phyloP scores from a whole-genome alignment of 2,329 filamentous ascomycete genomes.

The Trichoderma sp. region DNA sequence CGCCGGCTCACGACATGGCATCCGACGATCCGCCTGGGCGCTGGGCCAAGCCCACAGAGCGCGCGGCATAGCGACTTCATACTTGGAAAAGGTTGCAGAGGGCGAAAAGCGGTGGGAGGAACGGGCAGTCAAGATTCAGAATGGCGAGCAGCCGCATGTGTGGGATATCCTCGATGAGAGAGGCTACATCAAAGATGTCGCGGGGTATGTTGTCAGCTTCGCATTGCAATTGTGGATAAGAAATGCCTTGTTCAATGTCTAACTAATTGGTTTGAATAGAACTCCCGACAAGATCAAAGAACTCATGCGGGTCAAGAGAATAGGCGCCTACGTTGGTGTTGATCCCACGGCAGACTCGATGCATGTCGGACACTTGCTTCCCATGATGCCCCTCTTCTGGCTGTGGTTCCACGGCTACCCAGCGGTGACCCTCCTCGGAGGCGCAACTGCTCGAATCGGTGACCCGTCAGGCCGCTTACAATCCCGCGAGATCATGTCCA shows the following conservation, averaged over 20 bases:
- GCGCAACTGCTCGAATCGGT: constrained; percentile 74
- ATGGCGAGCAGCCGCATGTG: constrained; percentile 52
- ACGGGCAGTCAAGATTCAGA: constrained; percentile 46
- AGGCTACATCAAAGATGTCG: constrained; percentile 70
- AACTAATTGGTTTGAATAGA: constrained; percentile 28
- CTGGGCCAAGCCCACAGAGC: constrained; percentile 28
- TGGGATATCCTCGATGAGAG: constrained; percentile 68
- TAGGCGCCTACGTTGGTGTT: constrained; percentile 76
- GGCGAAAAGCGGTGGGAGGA: constrained; percentile 49
- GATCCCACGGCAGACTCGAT: constrained; percentile 79
- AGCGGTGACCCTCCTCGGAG: constrained; percentile 66
- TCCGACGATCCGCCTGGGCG: constrained; percentile 23
- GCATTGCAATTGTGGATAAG: neutral
- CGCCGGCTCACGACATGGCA: constrained; percentile 28
- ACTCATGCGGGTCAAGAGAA: constrained; percentile 62
- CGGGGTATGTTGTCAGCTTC: constrained; percentile 53
- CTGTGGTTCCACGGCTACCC: constrained; percentile 74
- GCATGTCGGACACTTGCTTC: constrained; percentile 76
- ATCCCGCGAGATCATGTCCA: constrained; percentile 54
- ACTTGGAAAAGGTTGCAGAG: constrained; percentile 42
- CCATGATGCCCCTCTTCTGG: constrained; percentile 82
- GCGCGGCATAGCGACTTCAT: constrained; percentile 42
- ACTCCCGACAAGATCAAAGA: constrained; percentile 56
- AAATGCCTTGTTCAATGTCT: neutral
- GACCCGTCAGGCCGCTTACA: constrained; percentile 71